phyloP scores from a whole-genome alignment of 768 basidiomycete genomes.

The Chalciporus chontae region DNA sequence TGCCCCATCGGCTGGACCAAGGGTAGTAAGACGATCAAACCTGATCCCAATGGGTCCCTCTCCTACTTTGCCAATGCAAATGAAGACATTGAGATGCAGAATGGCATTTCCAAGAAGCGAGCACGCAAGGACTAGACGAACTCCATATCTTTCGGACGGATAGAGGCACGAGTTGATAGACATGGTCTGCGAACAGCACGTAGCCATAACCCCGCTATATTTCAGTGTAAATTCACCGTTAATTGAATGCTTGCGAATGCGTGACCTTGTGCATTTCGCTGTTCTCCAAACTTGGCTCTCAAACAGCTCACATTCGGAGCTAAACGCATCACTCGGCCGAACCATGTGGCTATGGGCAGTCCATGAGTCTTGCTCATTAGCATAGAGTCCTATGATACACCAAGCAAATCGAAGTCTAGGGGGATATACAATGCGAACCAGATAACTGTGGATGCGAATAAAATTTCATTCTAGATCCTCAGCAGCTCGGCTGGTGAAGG shows the following conservation, averaged over 20 bases:
- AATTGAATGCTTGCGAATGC: not conserved
- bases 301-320: not conserved
- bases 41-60: slow-evolving; percentile 66
- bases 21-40: slow-evolving; percentile 78
- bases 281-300: too few relatives aligned
- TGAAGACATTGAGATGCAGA: slow-evolving; percentile 31
- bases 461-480: not conserved
- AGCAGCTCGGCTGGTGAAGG: slow-evolving; percentile 4
- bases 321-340: not conserved
- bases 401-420: slow-evolving; percentile 18
- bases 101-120: slow-evolving; percentile 53
- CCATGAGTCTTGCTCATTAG: slow-evolving; percentile 7
- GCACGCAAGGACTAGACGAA: slow-evolving; percentile 45
- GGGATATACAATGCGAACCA: slow-evolving; percentile 26
- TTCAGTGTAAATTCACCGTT: not conserved
- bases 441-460: slow-evolving; percentile 16
- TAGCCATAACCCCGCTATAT: not conserved
- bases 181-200: not conserved
- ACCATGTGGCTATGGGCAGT: not conserved
- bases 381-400: slow-evolving; percentile 27
- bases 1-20: slow-evolving; percentile 91
- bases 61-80: slow-evolving; percentile 60
- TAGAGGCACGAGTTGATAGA: not conserved
- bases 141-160: not conserved
- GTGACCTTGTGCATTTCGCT: too few relatives aligned